Evolutionary conservation across 129 eudicot genomes (phyloP).

Genomic region (Saussurea involucrata): DNA sequence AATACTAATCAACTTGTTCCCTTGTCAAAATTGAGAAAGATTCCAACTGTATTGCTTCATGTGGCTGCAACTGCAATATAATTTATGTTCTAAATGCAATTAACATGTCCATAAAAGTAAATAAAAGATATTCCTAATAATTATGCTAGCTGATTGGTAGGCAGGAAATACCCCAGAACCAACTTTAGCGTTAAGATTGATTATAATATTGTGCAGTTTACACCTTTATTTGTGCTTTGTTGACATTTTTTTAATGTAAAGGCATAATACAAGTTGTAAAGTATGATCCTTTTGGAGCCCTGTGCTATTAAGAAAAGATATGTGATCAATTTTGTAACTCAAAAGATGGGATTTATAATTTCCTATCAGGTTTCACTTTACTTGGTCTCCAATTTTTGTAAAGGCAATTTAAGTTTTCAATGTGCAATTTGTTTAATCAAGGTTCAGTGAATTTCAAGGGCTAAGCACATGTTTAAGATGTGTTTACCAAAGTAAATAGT

Average conservation of each 20-base stretch:
- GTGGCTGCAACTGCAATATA: slow-evolving; percentile 32
- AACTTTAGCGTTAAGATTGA: slow-evolving; percentile 18
- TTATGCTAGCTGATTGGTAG: slow-evolving; percentile 42
- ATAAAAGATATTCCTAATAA: slow-evolving; percentile 27
- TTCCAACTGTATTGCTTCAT: slow-evolving; percentile 37
- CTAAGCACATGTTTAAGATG: slow-evolving; percentile 30
- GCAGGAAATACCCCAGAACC: slow-evolving; percentile 36
- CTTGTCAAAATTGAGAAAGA: slow-evolving; percentile 27
- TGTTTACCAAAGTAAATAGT: slow-evolving; percentile 28
- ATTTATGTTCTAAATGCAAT: slow-evolving; percentile 13
- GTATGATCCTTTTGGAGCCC: slow-evolving; percentile 51
- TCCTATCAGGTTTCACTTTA: slow-evolving; percentile 18
- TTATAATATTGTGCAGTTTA: slow-evolving; percentile 35
- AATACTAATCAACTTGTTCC: slow-evolving; percentile 37
- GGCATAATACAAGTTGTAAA: slow-evolving; percentile 32
- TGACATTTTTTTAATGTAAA: slow-evolving; percentile 18
- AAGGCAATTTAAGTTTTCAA: slow-evolving; percentile 10
- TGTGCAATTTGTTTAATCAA: slow-evolving; percentile 18
- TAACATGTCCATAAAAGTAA: slow-evolving; percentile 19
- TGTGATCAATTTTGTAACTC: slow-evolving; percentile 15
- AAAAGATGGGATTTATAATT: slow-evolving; percentile 36
- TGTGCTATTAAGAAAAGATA: slow-evolving; percentile 37
- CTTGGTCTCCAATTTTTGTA: slow-evolving; percentile 18
- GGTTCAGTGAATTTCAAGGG: slow-evolving; percentile 29
- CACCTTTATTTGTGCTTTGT: slow-evolving; percentile 41